A percentile compares a stretch with the other conserved stretches of the same genome.
phyloP scores from a whole-genome alignment of 352 stramenopile species.

The Pythium diclinum region DNA sequence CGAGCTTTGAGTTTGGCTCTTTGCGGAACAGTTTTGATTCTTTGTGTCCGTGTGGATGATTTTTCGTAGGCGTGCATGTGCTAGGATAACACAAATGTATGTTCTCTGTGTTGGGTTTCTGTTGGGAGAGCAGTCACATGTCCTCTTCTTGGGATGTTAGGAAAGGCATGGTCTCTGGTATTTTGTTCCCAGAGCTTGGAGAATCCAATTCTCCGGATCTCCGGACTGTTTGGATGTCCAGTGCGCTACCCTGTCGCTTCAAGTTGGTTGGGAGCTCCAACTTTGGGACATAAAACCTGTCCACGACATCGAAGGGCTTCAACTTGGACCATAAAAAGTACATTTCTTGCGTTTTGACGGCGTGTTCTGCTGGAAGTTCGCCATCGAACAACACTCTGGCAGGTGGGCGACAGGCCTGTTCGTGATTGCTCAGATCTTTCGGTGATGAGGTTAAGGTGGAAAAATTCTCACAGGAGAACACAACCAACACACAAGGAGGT shows the following conservation, averaged over 20 bases:
- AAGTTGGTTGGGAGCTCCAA: not conserved
- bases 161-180: not conserved
- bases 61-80: not conserved
- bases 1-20: conserved; percentile 11
- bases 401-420: no score
- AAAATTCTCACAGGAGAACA: not conserved
- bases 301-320: not conserved
- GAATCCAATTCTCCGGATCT: not conserved
- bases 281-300: not conserved
- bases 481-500: not conserved
- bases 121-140: not conserved
- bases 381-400: no score
- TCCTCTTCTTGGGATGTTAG: not conserved
- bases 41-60: not conserved
- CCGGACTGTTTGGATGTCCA: not conserved
- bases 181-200: not conserved
- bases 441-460: not conserved
- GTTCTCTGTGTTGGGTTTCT: not conserved
- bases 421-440: not conserved
- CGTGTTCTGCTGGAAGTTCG: not conserved
- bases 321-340: not conserved
- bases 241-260: not conserved
- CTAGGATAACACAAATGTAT: conserved; percentile 4
- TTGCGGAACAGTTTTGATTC: not conserved
- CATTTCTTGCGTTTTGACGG: not conserved